Base-by-base conservation (phyloP, 1,284 basidiomycete species). In the Gomphus bonarii region DNA sequence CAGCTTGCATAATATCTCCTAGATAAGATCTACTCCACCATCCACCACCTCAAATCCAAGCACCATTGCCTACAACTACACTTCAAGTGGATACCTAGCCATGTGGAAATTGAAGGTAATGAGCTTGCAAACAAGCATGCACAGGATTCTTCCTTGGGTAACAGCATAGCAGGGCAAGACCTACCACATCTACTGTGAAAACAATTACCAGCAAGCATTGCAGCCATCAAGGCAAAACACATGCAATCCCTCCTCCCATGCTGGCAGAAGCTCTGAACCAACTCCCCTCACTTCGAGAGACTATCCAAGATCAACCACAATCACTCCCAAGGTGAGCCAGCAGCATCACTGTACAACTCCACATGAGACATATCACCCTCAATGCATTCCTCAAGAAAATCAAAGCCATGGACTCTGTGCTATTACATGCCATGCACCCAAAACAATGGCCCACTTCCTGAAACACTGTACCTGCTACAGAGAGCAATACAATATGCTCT, bases 81-180 rank as follows among this genome's bases (percentile, higher is more conserved):
- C 8, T 7, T 62, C 7, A 25, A 25, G 10, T 62, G 61, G 60
- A 51, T 61, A 44, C 60, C 60, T 4, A 54, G 61, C 11, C 60
- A 61, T 33, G 35, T 46, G 30, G 58, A 42, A 18, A 47, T 61
- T 33, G 18, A 9, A 10, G 61, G 60, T 7, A 62, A 61, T 47
- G 60, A 62, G 47, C 9, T 30, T 3, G 60, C 56, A 1, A 60
- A 62, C 33, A 20, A 1, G 4, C 16, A n/a, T 3, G 60, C 61
- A 20, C 59, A 61, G 25, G 36, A 53, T n/a, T 60, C 35, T 9
- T 49, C 52, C 1, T n/a, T 25, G 35, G 52, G 51, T 3, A 20
- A 6, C 11, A 12, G 5, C 31, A 5, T 52, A 18, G 5, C n/a
- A 2, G 10, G 3, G 12, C 14, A 16, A 28, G n/a, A 38, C 10